A percentile compares a stretch with the other conserved stretches of the same genome.
Evolutionary conservation across 805 yeast genomes (phyloP).

Genomic region (Candida glaebosa): DNA sequence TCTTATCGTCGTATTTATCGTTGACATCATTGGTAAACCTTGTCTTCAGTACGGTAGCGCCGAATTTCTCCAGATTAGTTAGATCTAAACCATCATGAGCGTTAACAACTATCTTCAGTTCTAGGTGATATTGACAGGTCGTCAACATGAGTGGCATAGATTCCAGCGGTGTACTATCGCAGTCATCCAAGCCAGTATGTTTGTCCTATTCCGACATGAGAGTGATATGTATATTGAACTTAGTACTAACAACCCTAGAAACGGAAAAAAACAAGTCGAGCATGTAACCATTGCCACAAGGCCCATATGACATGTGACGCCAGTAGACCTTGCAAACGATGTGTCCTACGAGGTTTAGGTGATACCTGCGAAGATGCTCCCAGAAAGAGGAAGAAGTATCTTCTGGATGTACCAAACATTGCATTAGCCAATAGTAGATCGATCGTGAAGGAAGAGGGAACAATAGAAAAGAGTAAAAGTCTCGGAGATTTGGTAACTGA

Average conservation of each 20-base stretch:
- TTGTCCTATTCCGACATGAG: too few species aligned
- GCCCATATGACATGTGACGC: conserved; percentile 92
- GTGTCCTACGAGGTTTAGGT: conserved; percentile 64
- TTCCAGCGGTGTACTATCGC: neutral
- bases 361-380: conserved; percentile 85
- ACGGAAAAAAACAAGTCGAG: conserved; percentile 70
- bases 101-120: neutral
- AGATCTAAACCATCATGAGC: too few species aligned
- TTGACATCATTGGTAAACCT: neutral
- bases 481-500: neutral
- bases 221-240: too few species aligned
- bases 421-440: conserved; percentile 8
- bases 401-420: conserved; percentile 53
- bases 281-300: conserved; percentile 87
- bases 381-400: conserved; percentile 77
- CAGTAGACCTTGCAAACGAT: conserved; percentile 77
- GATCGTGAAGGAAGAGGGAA: neutral
- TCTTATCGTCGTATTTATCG: neutral
- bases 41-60: conserved; percentile 1
- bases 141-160: conserved; percentile 3
- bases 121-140: neutral
- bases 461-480: conserved; percentile 2
- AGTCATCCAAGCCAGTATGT: conserved; percentile 7
- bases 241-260: conserved; percentile 21
- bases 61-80: conserved; percentile 1